Conservation (phyloP, 73 alveolate genomes). For the Breviolum minutum region DNA sequence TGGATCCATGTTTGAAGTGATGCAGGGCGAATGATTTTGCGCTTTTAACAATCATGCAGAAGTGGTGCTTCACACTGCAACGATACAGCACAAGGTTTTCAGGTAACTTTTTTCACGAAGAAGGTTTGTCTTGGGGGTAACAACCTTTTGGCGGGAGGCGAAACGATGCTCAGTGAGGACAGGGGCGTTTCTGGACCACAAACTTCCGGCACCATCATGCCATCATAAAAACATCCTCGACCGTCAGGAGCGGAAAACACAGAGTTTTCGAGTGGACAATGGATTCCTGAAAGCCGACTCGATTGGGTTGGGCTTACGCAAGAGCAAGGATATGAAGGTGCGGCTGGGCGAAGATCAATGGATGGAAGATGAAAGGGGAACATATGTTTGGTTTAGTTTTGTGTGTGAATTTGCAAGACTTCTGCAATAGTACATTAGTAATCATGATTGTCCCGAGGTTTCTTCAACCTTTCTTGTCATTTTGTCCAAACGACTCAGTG, state of each 20-base stretch:
- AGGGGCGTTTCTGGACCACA: background rate
- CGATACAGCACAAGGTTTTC: no score
- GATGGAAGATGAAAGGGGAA: background rate
- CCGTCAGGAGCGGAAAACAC: constrained; percentile 4
- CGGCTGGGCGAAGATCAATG: no score
- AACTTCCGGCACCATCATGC: background rate
- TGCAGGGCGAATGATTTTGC: no score
- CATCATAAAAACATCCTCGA: background rate
- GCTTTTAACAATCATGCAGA: no score
- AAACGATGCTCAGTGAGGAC: constrained; percentile 14
- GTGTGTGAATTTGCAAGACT: no score
- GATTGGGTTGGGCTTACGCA: constrained; percentile 48
- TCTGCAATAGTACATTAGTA: no score
- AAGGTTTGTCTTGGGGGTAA: no score
- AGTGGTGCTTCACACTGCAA: no score
- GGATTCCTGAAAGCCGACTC: constrained; percentile 80
- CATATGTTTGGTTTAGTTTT: no score
- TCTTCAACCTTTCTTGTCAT: background rate
- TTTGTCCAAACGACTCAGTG: no score
- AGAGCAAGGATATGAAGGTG: constrained; percentile 49
- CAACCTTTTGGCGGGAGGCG: background rate
- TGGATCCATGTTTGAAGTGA: no score
- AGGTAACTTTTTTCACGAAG: no score
- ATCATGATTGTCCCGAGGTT: background rate
- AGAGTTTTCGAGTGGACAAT: constrained; percentile 79